These are phyloP conservation scores for Peniophora sp. DNA, from an alignment of 1,284 basidiomycete species.

Conservation along the genomic window DNA sequence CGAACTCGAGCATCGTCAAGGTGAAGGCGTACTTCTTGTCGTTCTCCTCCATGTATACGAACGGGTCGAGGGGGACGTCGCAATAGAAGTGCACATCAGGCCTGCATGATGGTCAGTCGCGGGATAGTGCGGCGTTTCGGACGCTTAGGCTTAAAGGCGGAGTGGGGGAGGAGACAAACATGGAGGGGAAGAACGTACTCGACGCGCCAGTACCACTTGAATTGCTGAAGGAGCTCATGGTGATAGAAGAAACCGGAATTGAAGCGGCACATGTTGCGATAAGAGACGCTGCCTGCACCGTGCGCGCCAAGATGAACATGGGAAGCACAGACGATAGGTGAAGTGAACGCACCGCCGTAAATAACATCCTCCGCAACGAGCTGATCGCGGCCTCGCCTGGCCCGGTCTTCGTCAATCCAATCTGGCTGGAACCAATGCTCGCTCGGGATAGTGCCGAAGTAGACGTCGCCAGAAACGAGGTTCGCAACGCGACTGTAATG, in stretches of 20 bases:
- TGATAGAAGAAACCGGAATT: conserved; percentile 56
- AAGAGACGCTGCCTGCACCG: conserved; percentile 14
- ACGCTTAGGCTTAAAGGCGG: background rate
- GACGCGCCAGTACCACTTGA: conserved; percentile 63
- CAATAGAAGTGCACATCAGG: conserved; percentile 72
- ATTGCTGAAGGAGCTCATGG: conserved; percentile 34
- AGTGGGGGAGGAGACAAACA: background rate
- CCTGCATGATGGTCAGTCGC: conserved; percentile 18
- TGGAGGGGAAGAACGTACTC: conserved; percentile 27
- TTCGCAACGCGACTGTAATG: conserved; percentile 30
- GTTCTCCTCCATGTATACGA: conserved; percentile 68
- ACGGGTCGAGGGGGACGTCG: conserved; percentile 67
- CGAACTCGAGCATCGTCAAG: conserved; percentile 70
- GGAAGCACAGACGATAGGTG: background rate
- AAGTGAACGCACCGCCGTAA: conserved; percentile 36
- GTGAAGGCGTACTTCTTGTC: conserved; percentile 73
- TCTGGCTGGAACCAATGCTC: conserved; percentile 50
- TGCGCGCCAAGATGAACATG: background rate
- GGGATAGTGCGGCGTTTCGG: background rate
- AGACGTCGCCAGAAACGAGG: conserved; percentile 27
- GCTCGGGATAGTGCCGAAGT: conserved; percentile 39
- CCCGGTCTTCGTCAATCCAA: conserved; percentile 65
- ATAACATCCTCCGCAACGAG: conserved; percentile 57
- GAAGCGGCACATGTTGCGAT: conserved; percentile 53
- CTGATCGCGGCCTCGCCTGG: conserved; percentile 44